Conservation (phyloP, 768 basidiomycete species). For the Leccinum barrowsii region DNA sequence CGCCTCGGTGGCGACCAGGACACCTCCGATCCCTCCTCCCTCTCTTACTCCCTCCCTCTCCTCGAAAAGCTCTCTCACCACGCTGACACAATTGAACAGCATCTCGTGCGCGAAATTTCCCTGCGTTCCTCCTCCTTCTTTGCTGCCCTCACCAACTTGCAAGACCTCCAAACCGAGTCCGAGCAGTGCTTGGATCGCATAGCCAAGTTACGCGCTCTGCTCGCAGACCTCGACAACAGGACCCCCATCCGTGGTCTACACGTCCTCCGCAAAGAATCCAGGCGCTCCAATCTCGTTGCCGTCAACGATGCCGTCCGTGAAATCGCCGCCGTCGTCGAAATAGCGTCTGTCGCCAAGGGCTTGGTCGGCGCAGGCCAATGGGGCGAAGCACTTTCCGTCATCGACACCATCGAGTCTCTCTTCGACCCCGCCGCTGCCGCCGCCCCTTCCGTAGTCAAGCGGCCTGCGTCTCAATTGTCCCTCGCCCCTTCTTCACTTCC, state of each 20-base stretch:
- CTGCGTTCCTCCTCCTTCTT: conserved; percentile 93
- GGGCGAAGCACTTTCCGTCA: conserved; percentile 75
- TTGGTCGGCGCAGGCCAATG: conserved; percentile 86
- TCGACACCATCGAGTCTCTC: conserved; percentile 62
- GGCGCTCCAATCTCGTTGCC: conserved; percentile 54
- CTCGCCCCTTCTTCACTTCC: conserved; percentile 30
- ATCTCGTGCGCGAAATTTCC: conserved; percentile 90
- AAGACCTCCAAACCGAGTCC: conserved; percentile 88
- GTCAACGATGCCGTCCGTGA: conserved; percentile 62
- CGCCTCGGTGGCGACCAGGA: conserved; percentile 39
- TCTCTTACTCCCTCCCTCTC: conserved; percentile 66
- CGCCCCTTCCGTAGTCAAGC: conserved; percentile 1
- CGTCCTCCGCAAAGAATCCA: conserved; percentile 61
- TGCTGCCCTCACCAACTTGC: conserved; percentile 89
- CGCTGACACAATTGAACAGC: conserved; percentile 90
- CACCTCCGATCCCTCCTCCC: conserved; percentile 52
- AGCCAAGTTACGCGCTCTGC: conserved; percentile 60
- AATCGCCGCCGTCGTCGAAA: conserved; percentile 71
- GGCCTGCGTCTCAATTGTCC: conserved; percentile 9
- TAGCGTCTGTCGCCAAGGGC: conserved; percentile 64
- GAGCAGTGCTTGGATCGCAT: conserved; percentile 78
- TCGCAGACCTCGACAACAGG: conserved; percentile 73
- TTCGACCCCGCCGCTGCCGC: conserved; percentile 37
- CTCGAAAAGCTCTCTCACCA: conserved; percentile 90
- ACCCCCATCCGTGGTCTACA: conserved; percentile 78